Percentiles rank a stretch among this genome's conserved stretches.
phyloP scores from a whole-genome alignment of 1,284 basidiomycete genomes.

The Tremellales sp. region DNA sequence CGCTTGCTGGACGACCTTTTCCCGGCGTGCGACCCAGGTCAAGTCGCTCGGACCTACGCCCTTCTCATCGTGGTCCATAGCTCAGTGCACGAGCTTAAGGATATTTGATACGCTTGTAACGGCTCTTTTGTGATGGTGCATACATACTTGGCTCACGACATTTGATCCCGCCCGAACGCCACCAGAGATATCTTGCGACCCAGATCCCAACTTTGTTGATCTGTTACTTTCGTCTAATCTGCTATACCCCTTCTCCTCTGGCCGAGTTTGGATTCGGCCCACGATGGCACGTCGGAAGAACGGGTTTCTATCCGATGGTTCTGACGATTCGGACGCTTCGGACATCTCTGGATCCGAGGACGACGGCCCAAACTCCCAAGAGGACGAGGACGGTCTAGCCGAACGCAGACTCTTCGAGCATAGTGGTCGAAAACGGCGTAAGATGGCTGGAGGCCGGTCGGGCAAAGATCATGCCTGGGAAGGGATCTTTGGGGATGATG shows the following conservation, averaged over 20 bases:
- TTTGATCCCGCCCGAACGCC: neutral
- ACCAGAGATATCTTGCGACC: too few species aligned
- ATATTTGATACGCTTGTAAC: too few species aligned
- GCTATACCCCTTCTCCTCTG: neutral
- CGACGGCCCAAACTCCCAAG: constrained; percentile 53
- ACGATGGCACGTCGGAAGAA: constrained; percentile 78
- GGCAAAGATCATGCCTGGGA: constrained; percentile 75
- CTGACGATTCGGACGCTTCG: constrained; percentile 59
- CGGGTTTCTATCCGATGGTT: constrained; percentile 68
- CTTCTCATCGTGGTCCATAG: neutral
- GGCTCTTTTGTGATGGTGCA: neutral
- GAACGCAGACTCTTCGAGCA: constrained; percentile 76
- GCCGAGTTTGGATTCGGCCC: neutral
- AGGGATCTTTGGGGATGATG: constrained; percentile 73
- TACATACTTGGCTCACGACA: neutral
- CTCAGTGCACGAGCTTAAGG: too few species aligned
- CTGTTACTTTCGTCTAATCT: neutral
- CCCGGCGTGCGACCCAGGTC: constrained; percentile 29
- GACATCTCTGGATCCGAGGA: constrained; percentile 46
- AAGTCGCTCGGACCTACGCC: neutral
- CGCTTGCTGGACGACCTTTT: constrained; percentile 28
- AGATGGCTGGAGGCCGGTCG: constrained; percentile 58
- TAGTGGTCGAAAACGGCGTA: constrained; percentile 59
- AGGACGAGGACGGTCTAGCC: constrained; percentile 65
- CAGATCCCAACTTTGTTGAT: neutral